Percentiles rank a stretch among this genome's conserved stretches.
phyloP scores from a whole-genome alignment of 2,329 filamentous ascomycete genomes.

The Tolypocladium ovalisporum region DNA sequence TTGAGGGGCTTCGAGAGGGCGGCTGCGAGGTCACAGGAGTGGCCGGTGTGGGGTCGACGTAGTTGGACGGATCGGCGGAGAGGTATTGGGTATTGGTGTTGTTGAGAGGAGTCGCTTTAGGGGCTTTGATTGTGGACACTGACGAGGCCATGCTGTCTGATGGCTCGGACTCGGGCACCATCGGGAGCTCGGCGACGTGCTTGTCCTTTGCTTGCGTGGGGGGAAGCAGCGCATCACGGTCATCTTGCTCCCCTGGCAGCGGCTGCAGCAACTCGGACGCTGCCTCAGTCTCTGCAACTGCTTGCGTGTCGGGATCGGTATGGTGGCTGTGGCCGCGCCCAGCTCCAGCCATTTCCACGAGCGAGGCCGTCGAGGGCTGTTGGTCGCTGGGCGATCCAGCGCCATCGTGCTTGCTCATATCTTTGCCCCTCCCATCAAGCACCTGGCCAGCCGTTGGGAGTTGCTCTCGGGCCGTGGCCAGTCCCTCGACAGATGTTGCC shows the following conservation, averaged over 20 bases:
- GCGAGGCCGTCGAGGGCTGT: background rate
- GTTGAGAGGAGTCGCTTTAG: slow-evolving; percentile 23
- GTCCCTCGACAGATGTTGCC: background rate
- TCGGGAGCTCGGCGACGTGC: slow-evolving; percentile 9
- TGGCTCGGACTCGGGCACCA: slow-evolving; percentile 4
- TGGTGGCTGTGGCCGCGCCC: background rate
- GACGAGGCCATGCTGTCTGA: slow-evolving; percentile 32
- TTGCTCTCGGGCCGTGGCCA: background rate
- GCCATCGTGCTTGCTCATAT: background rate
- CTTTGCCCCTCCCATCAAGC: background rate
- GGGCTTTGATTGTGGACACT: slow-evolving; percentile 37
- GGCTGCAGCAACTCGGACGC: background rate
- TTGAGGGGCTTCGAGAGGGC: slow-evolving; percentile 47
- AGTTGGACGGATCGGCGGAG: slow-evolving; percentile 34
- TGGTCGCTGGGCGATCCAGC: background rate
- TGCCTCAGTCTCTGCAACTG: background rate
- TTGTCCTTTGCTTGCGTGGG: slow-evolving; percentile 11
- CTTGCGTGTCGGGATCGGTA: background rate
- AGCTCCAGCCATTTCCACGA: background rate
- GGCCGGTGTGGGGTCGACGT: slow-evolving; percentile 47
- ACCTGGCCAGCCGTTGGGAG: background rate
- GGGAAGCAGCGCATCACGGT: background rate
- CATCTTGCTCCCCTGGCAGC: background rate
- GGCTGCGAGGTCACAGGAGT: slow-evolving; percentile 45
- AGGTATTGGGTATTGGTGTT: slow-evolving; percentile 30